A percentile compares a stretch with the other conserved stretches of the same genome.
These are phyloP conservation scores for Setaria italica DNA, from an alignment of 202 grass and related monocot genomes.

Conservation along the genomic window DNA sequence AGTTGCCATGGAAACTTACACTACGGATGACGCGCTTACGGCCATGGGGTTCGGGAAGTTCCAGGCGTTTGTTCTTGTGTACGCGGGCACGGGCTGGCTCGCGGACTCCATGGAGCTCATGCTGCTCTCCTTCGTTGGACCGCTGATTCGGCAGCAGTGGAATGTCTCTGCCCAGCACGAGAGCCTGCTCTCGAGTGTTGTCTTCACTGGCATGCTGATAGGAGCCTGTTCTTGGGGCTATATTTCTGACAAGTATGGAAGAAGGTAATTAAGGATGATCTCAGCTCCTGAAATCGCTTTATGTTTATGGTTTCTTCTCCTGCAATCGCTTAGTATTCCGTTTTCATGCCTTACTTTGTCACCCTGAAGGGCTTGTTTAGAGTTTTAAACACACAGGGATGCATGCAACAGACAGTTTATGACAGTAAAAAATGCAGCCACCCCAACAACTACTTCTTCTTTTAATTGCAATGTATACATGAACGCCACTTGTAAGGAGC, in stretches of 20 bases:
- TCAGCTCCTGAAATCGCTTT: not conserved
- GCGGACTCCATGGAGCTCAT: conserved; percentile 89
- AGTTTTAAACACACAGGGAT: not conserved
- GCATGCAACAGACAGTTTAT: not conserved
- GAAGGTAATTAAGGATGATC: conserved; percentile 49
- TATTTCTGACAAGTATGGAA: conserved; percentile 80
- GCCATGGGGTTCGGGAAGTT: conserved; percentile 80
- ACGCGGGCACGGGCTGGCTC: conserved; percentile 78
- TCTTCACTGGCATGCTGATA: conserved; percentile 80
- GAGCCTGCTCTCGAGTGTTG: conserved; percentile 78
- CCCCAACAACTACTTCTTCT: too few relatives aligned
- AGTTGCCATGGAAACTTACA: conserved; percentile 52
- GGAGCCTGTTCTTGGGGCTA: conserved; percentile 73
- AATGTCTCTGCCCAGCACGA: conserved; percentile 61
- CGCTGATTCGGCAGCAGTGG: conserved; percentile 70
- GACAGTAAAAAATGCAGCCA: too few relatives aligned
- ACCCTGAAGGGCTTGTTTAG: too few relatives aligned
- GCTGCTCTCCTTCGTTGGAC: conserved; percentile 87
- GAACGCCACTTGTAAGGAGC: too few relatives aligned
- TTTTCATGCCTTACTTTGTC: not conserved
- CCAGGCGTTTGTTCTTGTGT: conserved; percentile 74
- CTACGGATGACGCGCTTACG: conserved; percentile 73
- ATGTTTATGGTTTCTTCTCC: too few relatives aligned
- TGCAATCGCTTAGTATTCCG: not conserved
- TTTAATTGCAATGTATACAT: too few relatives aligned